A percentile compares a stretch with the other conserved stretches of the same genome.
Conservation (phyloP, 257 asterid genomes). For the Nicotiana undulata region DNA sequence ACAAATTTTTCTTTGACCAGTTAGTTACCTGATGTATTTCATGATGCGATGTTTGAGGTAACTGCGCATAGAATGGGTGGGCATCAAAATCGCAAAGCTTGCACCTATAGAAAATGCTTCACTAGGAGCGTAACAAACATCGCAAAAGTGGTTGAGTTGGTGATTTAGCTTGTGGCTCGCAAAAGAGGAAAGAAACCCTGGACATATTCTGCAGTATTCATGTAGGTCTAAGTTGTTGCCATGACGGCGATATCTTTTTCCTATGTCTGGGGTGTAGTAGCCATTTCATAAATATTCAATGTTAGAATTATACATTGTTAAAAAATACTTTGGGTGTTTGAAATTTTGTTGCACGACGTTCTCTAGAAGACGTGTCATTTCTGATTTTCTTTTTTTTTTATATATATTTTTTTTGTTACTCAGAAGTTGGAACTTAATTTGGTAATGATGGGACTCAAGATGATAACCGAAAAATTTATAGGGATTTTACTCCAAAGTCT, state of each 20-base stretch:
- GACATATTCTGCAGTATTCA: background rate
- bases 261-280: background rate
- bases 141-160: conserved; percentile 19
- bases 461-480: no score
- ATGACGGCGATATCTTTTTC: background rate
- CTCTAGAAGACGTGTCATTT: no score
- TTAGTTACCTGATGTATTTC: conserved; percentile 18
- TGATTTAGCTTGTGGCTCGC: conserved; percentile 7
- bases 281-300: background rate
- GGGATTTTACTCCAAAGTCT: no score
- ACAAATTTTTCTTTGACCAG: no score
- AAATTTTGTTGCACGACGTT: background rate
- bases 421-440: no score
- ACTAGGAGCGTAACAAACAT: conserved; percentile 29
- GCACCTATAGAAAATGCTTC: conserved; percentile 43
- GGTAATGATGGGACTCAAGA: no score
- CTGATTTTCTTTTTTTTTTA: no score
- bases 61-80: conserved; percentile 44
- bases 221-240: background rate
- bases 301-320: background rate
- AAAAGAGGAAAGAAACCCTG: background rate
- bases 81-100: conserved; percentile 36
- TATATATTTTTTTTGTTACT: no score
- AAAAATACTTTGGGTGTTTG: background rate
- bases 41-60: conserved; percentile 27